Percentiles rank a stretch among this genome's conserved stretches.
Conservation (phyloP, 2,329 filamentous ascomycete species). For the Penicillium sp. region DNA sequence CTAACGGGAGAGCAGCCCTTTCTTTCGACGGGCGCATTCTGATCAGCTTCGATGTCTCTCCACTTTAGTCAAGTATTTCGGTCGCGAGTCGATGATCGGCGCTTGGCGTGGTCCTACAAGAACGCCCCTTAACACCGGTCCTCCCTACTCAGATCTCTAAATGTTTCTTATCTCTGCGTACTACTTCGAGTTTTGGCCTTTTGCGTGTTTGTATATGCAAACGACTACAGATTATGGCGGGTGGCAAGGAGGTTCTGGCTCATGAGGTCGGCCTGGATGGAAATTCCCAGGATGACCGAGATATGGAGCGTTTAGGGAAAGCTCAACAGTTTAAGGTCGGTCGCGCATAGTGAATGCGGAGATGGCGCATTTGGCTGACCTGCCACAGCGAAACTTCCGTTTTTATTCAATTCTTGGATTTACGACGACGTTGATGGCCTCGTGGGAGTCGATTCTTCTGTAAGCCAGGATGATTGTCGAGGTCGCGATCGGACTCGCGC, state of each 20-base stretch:
- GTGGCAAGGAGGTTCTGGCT: conserved; percentile 26
- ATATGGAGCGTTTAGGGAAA: conserved; percentile 60
- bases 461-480: conserved; percentile 29
- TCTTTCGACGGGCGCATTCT: not conserved
- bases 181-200: not conserved
- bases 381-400: conserved; percentile 46
- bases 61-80: not conserved
- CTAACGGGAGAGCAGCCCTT: conserved; percentile 3
- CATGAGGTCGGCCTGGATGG: conserved; percentile 27
- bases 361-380: conserved; percentile 19
- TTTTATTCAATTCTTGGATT: conserved; percentile 50
- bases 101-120: not conserved
- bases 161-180: not conserved
- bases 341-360: conserved; percentile 3
- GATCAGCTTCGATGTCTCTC: conserved; percentile 3
- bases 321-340: conserved; percentile 54
- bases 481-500: not conserved
- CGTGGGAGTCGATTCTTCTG: conserved; percentile 50
- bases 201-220: not conserved
- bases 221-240: conserved; percentile 16
- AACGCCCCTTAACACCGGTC: conserved; percentile 8
- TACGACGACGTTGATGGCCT: conserved; percentile 48
- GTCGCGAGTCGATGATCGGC: conserved; percentile 1
- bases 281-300: conserved; percentile 32
- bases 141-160: not conserved